Base-by-base conservation (phyloP, 257 asterid genomes). In the Asclepias syriaca region DNA sequence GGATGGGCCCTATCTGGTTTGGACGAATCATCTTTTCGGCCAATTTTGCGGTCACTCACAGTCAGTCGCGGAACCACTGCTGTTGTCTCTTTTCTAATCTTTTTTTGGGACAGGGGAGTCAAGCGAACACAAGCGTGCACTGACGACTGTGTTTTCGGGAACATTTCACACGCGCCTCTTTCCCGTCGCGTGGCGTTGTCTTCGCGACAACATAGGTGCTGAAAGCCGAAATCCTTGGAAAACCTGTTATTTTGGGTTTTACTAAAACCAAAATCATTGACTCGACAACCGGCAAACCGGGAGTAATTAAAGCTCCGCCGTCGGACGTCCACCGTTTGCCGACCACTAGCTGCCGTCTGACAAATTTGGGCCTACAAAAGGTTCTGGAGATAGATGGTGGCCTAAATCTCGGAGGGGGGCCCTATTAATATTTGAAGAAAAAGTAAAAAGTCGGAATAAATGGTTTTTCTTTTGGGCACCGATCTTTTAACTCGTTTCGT, bases 121-220 rank as follows among this genome's bases (percentile, higher is more conserved):
- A 29, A 48, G 58, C 51, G 6, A 46, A 39, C 11, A 48, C 77
- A 65, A 61, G 74, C 77, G 60, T 77, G 81, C 81, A 61, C 77
- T 66, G 73, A 66, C 59, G 65, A 54, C 72, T 32, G 64, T 56
- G 27, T 10, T 40, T 16, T 21, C 9, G 43, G 53, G 32, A 66
- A 32, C 59, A 29, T 40, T 39, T 1, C 16, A 50, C 74, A 75
- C 78, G 74, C 78, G 70, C 78, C 45, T 29, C 51, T 66, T 8
- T n/a, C 39, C 55, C 34, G 15, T 32, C 18, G 60, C 18, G 60
- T 5, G 37, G 12, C 8, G 24, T 22, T 16, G 68, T 40, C 5
- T 46, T 14, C 27, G 27, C 29, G 50, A 64, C 68, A 61, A 53
- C 34, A 73, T 15, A 16, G 72, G 19, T 27, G 66, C 49, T 22